Evolutionary conservation across 2,329 filamentous ascomycete genomes (phyloP), one percentile per base, ranked within the genome.

Genomic region (Dothideomycetidae sp.): DNA sequence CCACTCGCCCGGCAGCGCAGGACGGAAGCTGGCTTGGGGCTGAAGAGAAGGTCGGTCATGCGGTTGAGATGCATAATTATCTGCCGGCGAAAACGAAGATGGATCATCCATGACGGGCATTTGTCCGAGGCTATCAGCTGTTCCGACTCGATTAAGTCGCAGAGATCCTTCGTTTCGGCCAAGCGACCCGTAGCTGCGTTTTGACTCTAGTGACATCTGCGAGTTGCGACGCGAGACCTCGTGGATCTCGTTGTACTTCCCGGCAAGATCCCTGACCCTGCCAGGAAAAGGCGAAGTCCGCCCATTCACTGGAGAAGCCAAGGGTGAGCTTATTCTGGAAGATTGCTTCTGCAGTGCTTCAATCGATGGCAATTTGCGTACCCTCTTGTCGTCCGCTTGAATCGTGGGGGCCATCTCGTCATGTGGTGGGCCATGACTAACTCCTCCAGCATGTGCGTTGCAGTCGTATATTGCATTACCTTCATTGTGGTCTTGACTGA

Each of bases 1-100:
- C 68, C 67, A 71, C 36, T 63, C 64, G 14, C 68, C 68, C 28
- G 68, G 68, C 19, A 71, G 49, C 37, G 65, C 57, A 10, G 68
- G 68, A 37, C 62, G 57, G 46, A 70, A 71, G 42, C 62, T 66
- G 30, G 50, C 49, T 32, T 54, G 48, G 17, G 56, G 12, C 19
- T 39, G 32, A 16, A 35, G 29, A 23, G 36, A 30, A 39, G 42
- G 37, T 40, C 46, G 16, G 36, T 33, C 26, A 18, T 28, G 19
- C 30, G n/a, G n/a, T 26, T 26, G 21, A 26, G 21, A 26, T 7
- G 7, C 21, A 7, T 7, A 26, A 26, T 7, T 7, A 7, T 26
- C 21, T 7, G n/a, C n/a, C 7, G 21, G 21, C 21, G 21, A 26
- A n/a, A 7, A 7, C n/a, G 21, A 7, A n/a, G 21, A 7, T 7